Base-by-base conservation (phyloP, 2,329 filamentous ascomycete species). In the Ceratocystis alfenasii region DNA sequence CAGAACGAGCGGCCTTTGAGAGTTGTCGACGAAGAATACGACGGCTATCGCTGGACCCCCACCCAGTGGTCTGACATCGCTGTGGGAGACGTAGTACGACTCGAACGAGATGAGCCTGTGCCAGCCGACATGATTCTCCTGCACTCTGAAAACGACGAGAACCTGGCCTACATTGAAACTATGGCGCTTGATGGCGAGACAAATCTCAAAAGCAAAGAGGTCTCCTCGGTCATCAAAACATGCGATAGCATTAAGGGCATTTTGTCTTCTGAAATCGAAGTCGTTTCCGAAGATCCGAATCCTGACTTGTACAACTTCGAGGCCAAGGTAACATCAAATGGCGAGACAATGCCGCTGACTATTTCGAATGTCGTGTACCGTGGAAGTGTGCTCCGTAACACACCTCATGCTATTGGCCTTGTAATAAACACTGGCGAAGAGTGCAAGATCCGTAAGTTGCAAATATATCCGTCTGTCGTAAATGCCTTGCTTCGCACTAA, bases 391-490 rank as follows among this genome's bases (percentile, higher is more conserved):
- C 74, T 96, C 66, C 83, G 92, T 64, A 96, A 96, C 72, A 96
- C 91, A 0, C 79, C 80, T 4, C 79, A 80, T 68, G 87, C 85
- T 3, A 78, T 90, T 60, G 91, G 90, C 1, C 69, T 96, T 71
- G 88, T 95, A 41, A 86, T 96, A 70, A 96, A 96, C 75, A 91
- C 88, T 0, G 89, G 89, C 44, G 89, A 95, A 73, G 90, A 95
- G 74, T 95, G 89, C 76, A 95, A 94, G 74, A 92, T 95, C 67
- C 87, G 90, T 60, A 66, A 65, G 68, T 69, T 8, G 25, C 28
- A 20, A 41, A 44, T 33, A 25, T 22, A 15, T 33, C 36, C 3
- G 22, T 28, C 30, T 4, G 36, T 41, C 36, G 36, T 4, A n/a
- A 22, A 60, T 22, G 17, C 10, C 22, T 44, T 25, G 50, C 17